Conservation (phyloP, 805 yeast species). For the Candida nitratophila region DNA sequence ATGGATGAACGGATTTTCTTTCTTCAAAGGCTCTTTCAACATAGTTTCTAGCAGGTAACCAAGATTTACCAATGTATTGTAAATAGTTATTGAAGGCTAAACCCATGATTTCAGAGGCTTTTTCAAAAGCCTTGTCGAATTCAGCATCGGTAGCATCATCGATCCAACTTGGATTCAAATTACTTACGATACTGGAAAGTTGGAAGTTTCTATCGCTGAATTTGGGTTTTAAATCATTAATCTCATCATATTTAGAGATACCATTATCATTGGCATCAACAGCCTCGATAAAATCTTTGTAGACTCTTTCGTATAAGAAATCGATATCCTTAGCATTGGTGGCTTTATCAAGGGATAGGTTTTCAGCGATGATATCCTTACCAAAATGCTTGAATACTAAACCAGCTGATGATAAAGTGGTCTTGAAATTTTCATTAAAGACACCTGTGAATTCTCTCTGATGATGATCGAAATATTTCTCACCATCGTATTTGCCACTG, state of each 20-base stretch:
- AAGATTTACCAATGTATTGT: slow-evolving; percentile 67
- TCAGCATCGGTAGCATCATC: slow-evolving; percentile 57
- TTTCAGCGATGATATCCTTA: slow-evolving; percentile 52
- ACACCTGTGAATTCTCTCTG: slow-evolving; percentile 84
- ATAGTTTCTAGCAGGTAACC: slow-evolving; percentile 83
- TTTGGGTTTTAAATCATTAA: slow-evolving; percentile 45
- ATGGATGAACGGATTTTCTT: slow-evolving; percentile 54
- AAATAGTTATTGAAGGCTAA: slow-evolving; percentile 62
- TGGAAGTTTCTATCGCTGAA: slow-evolving; percentile 71
- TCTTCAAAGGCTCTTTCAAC: slow-evolving; percentile 63
- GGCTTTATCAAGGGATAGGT: slow-evolving; percentile 33
- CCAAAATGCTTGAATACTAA: slow-evolving; percentile 85
- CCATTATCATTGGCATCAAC: slow-evolving; percentile 97
- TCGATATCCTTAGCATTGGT: slow-evolving; percentile 40
- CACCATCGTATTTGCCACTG: slow-evolving; percentile 81
- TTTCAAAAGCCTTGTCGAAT: slow-evolving; percentile 57
- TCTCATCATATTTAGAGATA: slow-evolving; percentile 55
- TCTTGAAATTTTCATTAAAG: slow-evolving; percentile 54
- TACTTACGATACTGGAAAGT: slow-evolving; percentile 70
- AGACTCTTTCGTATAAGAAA: slow-evolving; percentile 66
- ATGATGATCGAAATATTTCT: slow-evolving; percentile 90
- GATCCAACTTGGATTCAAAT: slow-evolving; percentile 84
- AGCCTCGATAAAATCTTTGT: slow-evolving; percentile 81
- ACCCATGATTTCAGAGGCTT: slow-evolving; percentile 83
- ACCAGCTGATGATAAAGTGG: slow-evolving; percentile 92